Evolutionary conservation across 208 protist species (phyloP).

Genomic region (Leishmania turanica): DNA sequence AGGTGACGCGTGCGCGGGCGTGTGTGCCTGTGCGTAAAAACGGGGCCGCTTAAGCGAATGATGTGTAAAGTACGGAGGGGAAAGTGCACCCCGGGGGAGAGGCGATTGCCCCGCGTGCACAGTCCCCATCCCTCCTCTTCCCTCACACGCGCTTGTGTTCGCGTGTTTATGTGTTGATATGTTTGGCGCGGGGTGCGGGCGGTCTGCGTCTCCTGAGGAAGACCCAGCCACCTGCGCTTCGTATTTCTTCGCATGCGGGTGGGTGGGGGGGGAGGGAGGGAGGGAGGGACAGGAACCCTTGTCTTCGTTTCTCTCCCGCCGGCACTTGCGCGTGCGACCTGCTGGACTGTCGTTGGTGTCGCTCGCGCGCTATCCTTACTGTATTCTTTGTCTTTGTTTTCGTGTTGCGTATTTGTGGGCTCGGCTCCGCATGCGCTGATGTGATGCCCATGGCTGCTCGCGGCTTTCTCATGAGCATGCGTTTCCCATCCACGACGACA

Average conservation of each 20-base stretch:
- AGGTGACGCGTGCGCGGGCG: background rate
- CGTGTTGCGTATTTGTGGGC: background rate
- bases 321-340: background rate
- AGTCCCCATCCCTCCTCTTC: background rate
- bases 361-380: background rate
- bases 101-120: background rate
- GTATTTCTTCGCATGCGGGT: background rate
- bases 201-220: background rate
- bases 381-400: background rate
- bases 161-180: background rate
- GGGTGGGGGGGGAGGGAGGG: too few species aligned
- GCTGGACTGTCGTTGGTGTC: background rate
- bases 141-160: background rate
- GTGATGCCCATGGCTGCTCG: background rate
- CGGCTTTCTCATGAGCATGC: background rate
- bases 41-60: background rate
- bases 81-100: background rate
- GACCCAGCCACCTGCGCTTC: background rate
- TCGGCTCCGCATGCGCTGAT: background rate
- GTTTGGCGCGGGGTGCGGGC: background rate
- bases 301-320: background rate
- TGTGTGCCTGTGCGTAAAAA: background rate
- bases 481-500: background rate
- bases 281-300: background rate
- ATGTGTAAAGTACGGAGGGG: background rate